These are phyloP conservation scores for Ganoderma meredithae DNA, from an alignment of 1,284 basidiomycete species.

Conservation along the genomic window DNA sequence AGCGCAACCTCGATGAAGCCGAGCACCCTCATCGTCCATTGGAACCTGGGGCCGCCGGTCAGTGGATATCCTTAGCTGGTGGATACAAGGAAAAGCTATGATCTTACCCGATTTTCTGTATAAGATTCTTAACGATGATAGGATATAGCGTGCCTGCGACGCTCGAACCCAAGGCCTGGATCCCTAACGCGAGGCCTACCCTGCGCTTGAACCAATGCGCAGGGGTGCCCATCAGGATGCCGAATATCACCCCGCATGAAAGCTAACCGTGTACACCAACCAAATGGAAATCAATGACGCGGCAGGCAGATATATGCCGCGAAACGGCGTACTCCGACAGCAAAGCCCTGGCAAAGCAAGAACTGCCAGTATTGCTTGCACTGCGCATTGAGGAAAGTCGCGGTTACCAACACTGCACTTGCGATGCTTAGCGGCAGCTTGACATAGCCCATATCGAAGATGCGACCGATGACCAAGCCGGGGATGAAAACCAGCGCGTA, in stretches of 20 bases:
- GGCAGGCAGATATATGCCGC: slow-evolving; percentile 5
- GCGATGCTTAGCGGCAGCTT: slow-evolving; percentile 46
- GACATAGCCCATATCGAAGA: slow-evolving; percentile 62
- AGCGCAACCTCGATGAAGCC: slow-evolving; percentile 58
- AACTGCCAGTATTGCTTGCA: slow-evolving; percentile 62
- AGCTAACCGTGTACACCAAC: slow-evolving; percentile 29
- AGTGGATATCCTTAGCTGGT: not conserved
- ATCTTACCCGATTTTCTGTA: slow-evolving; percentile 46
- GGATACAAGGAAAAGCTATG: not conserved
- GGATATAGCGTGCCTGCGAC: slow-evolving; percentile 55
- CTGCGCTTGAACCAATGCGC: slow-evolving; percentile 58
- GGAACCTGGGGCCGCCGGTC: slow-evolving; percentile 48
- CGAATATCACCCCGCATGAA: slow-evolving; percentile 51
- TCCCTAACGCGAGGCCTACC: slow-evolving; percentile 50
- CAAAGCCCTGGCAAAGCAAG: slow-evolving; percentile 56
- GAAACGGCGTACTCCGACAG: slow-evolving; percentile 46
- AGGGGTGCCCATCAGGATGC: slow-evolving; percentile 50
- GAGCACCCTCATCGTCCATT: slow-evolving; percentile 67
- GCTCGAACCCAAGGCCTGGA: slow-evolving; percentile 50
- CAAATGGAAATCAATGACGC: no score
- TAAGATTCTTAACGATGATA: slow-evolving; percentile 49
- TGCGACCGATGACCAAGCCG: slow-evolving; percentile 56
- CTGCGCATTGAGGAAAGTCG: slow-evolving; percentile 57
- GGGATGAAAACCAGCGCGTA: slow-evolving; percentile 57
- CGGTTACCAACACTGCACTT: slow-evolving; percentile 47